Conservation (phyloP, 1,139 yeast species). For the Taphrina pruni region DNA sequence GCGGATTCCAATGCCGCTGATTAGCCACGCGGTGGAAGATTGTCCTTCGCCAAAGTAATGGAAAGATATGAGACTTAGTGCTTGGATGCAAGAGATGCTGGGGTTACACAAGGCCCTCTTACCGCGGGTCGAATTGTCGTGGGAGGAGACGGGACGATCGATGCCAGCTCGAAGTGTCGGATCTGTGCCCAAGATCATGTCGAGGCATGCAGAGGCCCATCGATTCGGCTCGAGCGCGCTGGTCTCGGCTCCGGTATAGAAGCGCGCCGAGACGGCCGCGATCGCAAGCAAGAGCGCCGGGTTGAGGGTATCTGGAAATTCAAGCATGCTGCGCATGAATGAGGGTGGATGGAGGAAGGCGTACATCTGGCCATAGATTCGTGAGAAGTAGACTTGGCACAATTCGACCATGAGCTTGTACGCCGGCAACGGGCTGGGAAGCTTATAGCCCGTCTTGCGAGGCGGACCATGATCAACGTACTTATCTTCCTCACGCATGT, state of each 20-base stretch:
- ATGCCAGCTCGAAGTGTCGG: neutral
- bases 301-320: conserved; percentile 48
- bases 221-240: conserved; percentile 44
- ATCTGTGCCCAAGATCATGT: conserved; percentile 13
- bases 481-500: neutral
- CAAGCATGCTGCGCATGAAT: conserved; percentile 50
- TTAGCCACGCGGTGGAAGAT: conserved; percentile 53
- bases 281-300: conserved; percentile 52
- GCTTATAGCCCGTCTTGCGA: neutral
- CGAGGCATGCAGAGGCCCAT: conserved; percentile 17
- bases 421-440: conserved; percentile 8
- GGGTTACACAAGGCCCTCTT: conserved; percentile 50
- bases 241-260: conserved; percentile 51
- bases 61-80: conserved; percentile 51
- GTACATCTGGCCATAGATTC: conserved; percentile 53
- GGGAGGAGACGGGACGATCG: neutral
- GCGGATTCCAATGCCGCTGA: conserved; percentile 52
- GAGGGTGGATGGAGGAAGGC: conserved; percentile 53
- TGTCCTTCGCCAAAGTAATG: conserved; percentile 52
- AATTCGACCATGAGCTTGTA: conserved; percentile 33
- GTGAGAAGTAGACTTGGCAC: conserved; percentile 50
- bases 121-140: neutral
- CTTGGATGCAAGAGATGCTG: conserved; percentile 53
- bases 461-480: neutral
- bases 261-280: conserved; percentile 53